phyloP scores from a whole-genome alignment of 352 stramenopile genomes.

The Saprolegnia parasitica region DNA sequence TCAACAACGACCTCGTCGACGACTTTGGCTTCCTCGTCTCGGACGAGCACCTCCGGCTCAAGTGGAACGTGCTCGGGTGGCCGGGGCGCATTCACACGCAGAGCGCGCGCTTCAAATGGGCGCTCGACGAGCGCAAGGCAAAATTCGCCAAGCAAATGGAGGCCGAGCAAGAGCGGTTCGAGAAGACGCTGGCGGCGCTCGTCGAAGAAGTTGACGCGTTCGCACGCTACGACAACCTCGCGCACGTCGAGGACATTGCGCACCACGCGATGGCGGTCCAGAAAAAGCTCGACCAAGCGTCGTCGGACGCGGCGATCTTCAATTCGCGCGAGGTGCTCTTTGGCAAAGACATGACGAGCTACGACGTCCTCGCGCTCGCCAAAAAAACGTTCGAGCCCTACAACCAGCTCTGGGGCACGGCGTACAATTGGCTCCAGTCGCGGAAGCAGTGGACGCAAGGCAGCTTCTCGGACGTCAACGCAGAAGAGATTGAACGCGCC shows the following conservation, averaged over 20 bases:
- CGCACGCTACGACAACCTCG: constrained; percentile 80
- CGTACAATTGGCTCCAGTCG: constrained; percentile 88
- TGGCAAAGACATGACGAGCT: constrained; percentile 84
- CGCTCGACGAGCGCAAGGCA: constrained; percentile 73
- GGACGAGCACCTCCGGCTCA: constrained; percentile 80
- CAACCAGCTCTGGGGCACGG: constrained; percentile 87
- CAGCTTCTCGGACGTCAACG: constrained; percentile 87
- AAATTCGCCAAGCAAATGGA: constrained; percentile 92
- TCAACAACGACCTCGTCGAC: constrained; percentile 75
- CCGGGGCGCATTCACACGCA: constrained; percentile 85
- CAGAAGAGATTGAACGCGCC: constrained; percentile 88
- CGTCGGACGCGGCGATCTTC: constrained; percentile 88
- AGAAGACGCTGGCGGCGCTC: constrained; percentile 74
- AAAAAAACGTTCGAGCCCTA: constrained; percentile 95
- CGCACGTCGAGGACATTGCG: constrained; percentile 82
- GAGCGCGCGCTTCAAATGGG: constrained; percentile 66
- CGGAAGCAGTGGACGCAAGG: constrained; percentile 90
- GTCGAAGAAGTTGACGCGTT: constrained; percentile 89
- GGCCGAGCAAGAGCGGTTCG: constrained; percentile 90
- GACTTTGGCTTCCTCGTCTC: constrained; percentile 78
- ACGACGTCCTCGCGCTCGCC: constrained; percentile 74
- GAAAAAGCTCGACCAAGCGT: constrained; percentile 82
- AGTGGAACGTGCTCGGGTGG: constrained; percentile 88
- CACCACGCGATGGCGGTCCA: constrained; percentile 83
- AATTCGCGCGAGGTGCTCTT: constrained; percentile 92